These are phyloP conservation scores for Neonectria hederae DNA, from an alignment of 2,329 filamentous ascomycete species.

Conservation along the genomic window DNA sequence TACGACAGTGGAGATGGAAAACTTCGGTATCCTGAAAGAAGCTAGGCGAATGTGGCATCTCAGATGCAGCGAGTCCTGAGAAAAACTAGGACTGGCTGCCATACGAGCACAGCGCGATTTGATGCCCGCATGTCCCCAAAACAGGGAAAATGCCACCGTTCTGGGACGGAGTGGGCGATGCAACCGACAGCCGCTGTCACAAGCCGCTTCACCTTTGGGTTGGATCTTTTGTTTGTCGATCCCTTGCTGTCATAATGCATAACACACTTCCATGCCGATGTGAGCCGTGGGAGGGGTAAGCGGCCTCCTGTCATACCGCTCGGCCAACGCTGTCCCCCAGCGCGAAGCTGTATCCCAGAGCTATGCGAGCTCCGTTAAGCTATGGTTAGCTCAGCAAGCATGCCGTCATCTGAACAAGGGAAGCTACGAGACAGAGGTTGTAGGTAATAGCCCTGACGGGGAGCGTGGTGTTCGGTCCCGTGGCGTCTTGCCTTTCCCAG, in stretches of 20 bases:
- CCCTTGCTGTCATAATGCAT: neutral
- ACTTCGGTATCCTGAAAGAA: constrained; percentile 22
- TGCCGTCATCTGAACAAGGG: constrained; percentile 1
- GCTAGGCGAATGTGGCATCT: constrained; percentile 18
- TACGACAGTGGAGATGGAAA: constrained; percentile 9
- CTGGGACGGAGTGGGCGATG: constrained; percentile 4
- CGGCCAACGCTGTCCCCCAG: neutral
- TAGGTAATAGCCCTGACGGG: neutral
- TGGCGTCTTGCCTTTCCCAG: constrained; percentile 10
- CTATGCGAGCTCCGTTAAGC: neutral
- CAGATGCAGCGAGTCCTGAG: constrained; percentile 9
- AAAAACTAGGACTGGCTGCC: neutral
- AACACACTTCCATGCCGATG: constrained; percentile 1
- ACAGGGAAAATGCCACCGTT: constrained; percentile 12
- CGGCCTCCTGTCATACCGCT: constrained; percentile 20
- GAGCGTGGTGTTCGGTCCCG: neutral
- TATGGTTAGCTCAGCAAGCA: neutral
- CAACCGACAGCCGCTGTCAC: constrained; percentile 7
- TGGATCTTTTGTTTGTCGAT: constrained; percentile 6
- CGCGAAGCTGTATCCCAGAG: neutral
- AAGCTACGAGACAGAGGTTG: neutral
- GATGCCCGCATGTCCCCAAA: constrained; percentile 1
- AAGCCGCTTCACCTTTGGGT: constrained; percentile 10
- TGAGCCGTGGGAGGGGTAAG: constrained; percentile 5
- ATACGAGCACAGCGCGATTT: constrained; percentile 2